phyloP scores from a whole-genome alignment of 164 flowering plant species.

The Magnolia officinalis region DNA sequence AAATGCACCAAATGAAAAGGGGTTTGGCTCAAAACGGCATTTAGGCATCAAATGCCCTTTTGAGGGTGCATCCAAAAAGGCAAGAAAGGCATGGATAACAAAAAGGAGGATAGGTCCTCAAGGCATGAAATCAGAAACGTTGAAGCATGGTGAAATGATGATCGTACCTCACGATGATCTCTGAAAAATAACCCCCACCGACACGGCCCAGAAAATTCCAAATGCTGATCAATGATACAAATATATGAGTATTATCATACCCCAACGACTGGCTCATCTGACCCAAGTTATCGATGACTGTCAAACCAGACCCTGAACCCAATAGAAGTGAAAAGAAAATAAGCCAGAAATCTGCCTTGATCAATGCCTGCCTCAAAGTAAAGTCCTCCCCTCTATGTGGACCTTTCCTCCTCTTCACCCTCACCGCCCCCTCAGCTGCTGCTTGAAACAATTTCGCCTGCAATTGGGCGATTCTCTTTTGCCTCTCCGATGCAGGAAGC shows the following conservation, averaged over 20 bases:
- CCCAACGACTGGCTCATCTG: constrained; percentile 95
- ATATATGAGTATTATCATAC: constrained; percentile 77
- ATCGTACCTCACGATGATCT: constrained; percentile 68
- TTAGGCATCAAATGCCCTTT: neutral
- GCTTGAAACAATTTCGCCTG: constrained; percentile 82
- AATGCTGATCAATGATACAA: constrained; percentile 96
- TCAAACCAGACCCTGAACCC: constrained; percentile 97
- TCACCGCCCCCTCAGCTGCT: constrained; percentile 98
- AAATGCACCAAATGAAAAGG: neutral
- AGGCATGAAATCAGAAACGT: neutral
- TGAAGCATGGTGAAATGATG: neutral
- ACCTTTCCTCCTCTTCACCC: constrained; percentile 81
- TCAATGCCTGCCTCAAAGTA: constrained; percentile 79
- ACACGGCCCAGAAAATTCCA: constrained; percentile 99
- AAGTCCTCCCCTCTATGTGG: constrained; percentile 98
- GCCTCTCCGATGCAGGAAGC: constrained; percentile 83
- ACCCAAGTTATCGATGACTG: constrained; percentile 97
- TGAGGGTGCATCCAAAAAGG: neutral
- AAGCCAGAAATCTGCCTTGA: constrained; percentile 98
- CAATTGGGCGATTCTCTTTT: constrained; percentile 73
- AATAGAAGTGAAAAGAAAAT: constrained; percentile 71
- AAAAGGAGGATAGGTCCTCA: neutral
- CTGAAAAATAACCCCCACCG: constrained; percentile 96
- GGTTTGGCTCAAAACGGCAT: too few species aligned
- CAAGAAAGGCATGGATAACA: neutral